Conservation (phyloP, 495 filamentous ascomycete species). For the Xeromyces bisporus region DNA sequence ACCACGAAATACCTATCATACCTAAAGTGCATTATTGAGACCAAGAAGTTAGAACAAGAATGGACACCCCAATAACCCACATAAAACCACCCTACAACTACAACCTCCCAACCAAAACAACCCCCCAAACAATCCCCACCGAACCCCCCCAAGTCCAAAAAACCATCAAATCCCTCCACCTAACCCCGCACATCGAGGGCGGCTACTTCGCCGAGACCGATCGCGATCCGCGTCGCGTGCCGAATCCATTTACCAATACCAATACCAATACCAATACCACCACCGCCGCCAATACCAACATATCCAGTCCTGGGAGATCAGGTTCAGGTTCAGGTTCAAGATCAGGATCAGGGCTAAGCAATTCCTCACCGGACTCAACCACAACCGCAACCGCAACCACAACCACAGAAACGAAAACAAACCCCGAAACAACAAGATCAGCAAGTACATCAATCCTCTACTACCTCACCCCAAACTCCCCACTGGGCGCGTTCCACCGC, state of each 20-base stretch:
- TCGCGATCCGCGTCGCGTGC: constrained; percentile 29
- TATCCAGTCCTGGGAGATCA: no score
- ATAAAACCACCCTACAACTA: constrained; percentile 6
- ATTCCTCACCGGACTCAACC: no score
- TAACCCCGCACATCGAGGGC: constrained; percentile 41
- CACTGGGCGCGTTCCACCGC: constrained; percentile 41
- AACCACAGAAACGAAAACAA: constrained; percentile 2
- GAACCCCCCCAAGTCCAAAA: constrained; percentile 19
- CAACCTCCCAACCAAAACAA: constrained; percentile 5
- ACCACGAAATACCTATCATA: constrained; percentile 2
- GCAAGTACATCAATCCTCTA: constrained; percentile 43
- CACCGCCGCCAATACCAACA: constrained; percentile 3
- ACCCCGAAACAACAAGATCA: constrained; percentile 19
- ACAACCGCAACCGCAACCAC: no score
- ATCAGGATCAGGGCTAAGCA: no score
- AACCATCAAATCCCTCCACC: constrained; percentile 27
- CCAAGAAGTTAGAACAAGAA: no score
- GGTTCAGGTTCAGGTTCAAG: no score
- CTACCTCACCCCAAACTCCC: constrained; percentile 37
- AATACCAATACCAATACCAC: constrained; percentile 3
- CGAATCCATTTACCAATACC: constrained; percentile 28
- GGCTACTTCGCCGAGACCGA: constrained; percentile 51
- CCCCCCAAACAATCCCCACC: background rate
- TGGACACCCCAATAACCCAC: constrained; percentile 5
- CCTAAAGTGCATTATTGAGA: constrained; percentile 1